Percentiles rank a stretch among this genome's conserved stretches.
Conservation (phyloP, 1,284 basidiomycete genomes). For the Ustilago trichophora region DNA sequence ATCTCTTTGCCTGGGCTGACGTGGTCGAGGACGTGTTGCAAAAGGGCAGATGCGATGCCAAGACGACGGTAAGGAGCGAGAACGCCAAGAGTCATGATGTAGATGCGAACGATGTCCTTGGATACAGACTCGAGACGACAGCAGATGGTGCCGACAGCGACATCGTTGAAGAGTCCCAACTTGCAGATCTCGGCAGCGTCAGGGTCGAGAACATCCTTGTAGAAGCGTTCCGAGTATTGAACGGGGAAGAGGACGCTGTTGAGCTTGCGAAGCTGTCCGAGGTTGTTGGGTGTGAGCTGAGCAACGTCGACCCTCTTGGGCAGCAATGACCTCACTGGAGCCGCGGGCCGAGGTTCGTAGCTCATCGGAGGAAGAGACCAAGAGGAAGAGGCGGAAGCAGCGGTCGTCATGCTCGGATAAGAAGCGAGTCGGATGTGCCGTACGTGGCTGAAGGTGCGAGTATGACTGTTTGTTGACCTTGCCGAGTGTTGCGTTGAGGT, state of each 20-base stretch:
- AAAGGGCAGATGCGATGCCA: slow-evolving; percentile 65
- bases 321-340: slow-evolving; percentile 34
- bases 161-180: slow-evolving; percentile 67
- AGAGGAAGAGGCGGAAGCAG: slow-evolving; percentile 11
- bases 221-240: slow-evolving; percentile 60
- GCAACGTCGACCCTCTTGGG: slow-evolving; percentile 50
- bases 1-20: slow-evolving; percentile 59
- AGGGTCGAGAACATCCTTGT: slow-evolving; percentile 56
- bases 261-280: slow-evolving; percentile 63
- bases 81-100: slow-evolving; percentile 68
- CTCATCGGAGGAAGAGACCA: slow-evolving; percentile 47
- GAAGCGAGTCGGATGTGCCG: no score
- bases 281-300: slow-evolving; percentile 62
- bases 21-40: slow-evolving; percentile 62
- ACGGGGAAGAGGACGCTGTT: slow-evolving; percentile 64
- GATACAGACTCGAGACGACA: slow-evolving; percentile 63
- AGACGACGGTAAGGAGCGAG: slow-evolving; percentile 67
- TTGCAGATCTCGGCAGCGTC: slow-evolving; percentile 58
- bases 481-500: no score
- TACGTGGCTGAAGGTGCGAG: no score
- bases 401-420: slow-evolving; percentile 15
- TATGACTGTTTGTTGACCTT: not conserved
- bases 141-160: slow-evolving; percentile 67
- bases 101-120: slow-evolving; percentile 56
- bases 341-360: slow-evolving; percentile 44